phyloP scores from a whole-genome alignment of 768 basidiomycete genomes.

The Agaricus blazei region DNA sequence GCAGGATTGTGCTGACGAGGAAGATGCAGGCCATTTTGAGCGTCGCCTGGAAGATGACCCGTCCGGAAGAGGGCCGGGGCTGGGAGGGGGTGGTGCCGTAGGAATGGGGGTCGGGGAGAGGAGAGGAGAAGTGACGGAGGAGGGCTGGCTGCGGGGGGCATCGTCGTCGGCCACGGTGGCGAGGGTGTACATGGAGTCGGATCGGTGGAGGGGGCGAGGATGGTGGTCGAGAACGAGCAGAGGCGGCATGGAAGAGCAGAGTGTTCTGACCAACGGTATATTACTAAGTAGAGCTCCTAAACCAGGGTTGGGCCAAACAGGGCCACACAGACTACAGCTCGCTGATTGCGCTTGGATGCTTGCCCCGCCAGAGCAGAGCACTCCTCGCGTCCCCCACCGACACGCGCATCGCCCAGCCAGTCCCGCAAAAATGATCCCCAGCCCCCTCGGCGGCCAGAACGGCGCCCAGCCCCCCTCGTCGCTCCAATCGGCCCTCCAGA shows the following conservation, averaged over 20 bases:
- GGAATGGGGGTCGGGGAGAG: slow-evolving; percentile 34
- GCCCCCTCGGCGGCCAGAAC: slow-evolving; percentile 26
- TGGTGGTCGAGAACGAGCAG: slow-evolving; percentile 16
- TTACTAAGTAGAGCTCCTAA: slow-evolving; percentile 18
- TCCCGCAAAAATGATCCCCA: slow-evolving; percentile 28
- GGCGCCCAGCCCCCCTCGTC: slow-evolving; percentile 35
- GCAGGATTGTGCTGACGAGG: slow-evolving; percentile 55
- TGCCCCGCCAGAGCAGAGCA: slow-evolving; percentile 28
- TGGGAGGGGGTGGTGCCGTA: slow-evolving; percentile 50
- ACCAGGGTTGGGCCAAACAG: slow-evolving; percentile 26
- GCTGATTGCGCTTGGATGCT: slow-evolving; percentile 11
- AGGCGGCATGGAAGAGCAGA: slow-evolving; percentile 13
- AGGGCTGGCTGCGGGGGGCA: slow-evolving; percentile 14
- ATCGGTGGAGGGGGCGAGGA: slow-evolving; percentile 14
- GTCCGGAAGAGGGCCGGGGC: slow-evolving; percentile 39
- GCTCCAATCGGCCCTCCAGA: slow-evolving; percentile 59
- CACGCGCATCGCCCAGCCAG: slow-evolving; percentile 6
- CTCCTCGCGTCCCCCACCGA: slow-evolving; percentile 9
- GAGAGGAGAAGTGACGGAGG: slow-evolving; percentile 35
- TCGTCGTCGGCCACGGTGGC: slow-evolving; percentile 42
- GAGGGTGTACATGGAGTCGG: slow-evolving; percentile 55
- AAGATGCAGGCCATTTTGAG: slow-evolving; percentile 84
- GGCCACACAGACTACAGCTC: slow-evolving; percentile 25
- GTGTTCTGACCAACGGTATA: background rate
- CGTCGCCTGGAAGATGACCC: slow-evolving; percentile 72